These are phyloP conservation scores for Podila verticillata DNA, from an alignment of 192 early-diverging fungal genomes.

Conservation along the genomic window DNA sequence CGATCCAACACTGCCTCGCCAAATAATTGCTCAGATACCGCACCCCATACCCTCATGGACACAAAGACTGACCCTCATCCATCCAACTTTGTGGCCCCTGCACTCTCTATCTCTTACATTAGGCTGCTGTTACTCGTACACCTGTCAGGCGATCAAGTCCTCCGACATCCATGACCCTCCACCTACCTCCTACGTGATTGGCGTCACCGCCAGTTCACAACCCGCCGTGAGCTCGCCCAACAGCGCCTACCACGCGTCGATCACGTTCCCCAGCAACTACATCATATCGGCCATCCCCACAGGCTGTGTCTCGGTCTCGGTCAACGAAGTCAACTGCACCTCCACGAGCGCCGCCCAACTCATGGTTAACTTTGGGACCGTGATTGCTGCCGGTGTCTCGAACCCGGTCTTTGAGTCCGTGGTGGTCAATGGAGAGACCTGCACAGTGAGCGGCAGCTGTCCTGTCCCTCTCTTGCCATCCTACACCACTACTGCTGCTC, in stretches of 20 bases:
- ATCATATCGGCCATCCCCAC: constrained; percentile 19
- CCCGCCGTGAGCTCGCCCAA: constrained; percentile 11
- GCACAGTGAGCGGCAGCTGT: not conserved
- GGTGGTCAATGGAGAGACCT: constrained; percentile 16
- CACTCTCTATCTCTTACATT: not conserved
- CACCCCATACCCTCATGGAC: no score
- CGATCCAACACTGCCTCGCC: no score
- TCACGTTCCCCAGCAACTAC: constrained; percentile 21
- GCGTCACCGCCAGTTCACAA: constrained; percentile 19
- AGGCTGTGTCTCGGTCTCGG: constrained; percentile 3
- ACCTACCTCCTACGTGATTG: constrained; percentile 3
- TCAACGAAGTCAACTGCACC: constrained; percentile 14
- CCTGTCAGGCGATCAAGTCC: not conserved
- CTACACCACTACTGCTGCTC: not conserved
- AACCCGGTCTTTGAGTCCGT: constrained; percentile 4
- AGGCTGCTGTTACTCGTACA: constrained; percentile 30
- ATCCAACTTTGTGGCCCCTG: not conserved
- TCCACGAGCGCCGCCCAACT: not conserved
- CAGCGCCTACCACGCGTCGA: not conserved
- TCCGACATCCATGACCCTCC: not conserved
- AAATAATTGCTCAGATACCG: no score
- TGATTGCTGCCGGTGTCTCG: not conserved
- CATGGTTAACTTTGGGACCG: constrained; percentile 4
- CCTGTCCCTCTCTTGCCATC: not conserved
- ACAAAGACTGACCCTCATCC: no score